Conservation (phyloP, 2,329 filamentous ascomycete genomes). For the Aspergillus fumigatus region DNA sequence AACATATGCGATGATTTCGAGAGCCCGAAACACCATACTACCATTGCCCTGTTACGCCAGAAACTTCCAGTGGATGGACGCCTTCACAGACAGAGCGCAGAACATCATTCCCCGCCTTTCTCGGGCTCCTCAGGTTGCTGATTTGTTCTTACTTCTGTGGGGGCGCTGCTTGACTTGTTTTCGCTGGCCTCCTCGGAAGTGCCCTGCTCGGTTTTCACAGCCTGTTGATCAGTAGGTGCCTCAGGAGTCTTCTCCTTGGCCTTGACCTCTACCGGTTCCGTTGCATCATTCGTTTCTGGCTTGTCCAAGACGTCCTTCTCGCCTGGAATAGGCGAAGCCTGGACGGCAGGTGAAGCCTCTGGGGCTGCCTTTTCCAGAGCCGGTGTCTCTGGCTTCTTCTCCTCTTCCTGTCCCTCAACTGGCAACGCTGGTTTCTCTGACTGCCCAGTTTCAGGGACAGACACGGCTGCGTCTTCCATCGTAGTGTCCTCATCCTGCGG, state of each 20-base stretch:
- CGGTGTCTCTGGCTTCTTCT: constrained; percentile 22
- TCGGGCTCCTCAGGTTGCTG: constrained; percentile 28
- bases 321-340: constrained; percentile 18
- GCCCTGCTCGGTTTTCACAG: constrained; percentile 8
- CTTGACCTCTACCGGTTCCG: constrained; percentile 10
- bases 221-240: constrained; percentile 12
- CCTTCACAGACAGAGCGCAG: constrained; percentile 15
- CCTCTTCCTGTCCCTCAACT: constrained; percentile 17
- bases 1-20: constrained; percentile 15
- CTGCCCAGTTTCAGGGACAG: constrained; percentile 16
- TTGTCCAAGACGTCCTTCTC: constrained; percentile 8
- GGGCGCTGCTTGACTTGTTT: constrained; percentile 19
- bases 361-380: constrained; percentile 15
- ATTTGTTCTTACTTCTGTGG: constrained; percentile 7
- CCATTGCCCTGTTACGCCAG: constrained; percentile 33
- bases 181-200: constrained; percentile 8
- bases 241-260: constrained; percentile 14
- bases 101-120: constrained; percentile 28
- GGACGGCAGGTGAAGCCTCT: constrained; percentile 15
- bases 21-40: constrained; percentile 34
- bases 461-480: constrained; percentile 35
- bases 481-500: constrained; percentile 32
- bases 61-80: constrained; percentile 25
- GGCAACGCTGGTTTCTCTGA: constrained; percentile 12
- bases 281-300: constrained; percentile 2